Percentiles rank a stretch among this genome's conserved stretches.
Evolutionary conservation across 2,329 filamentous ascomycete genomes (phyloP).

Genomic region (Knufia petricola): DNA sequence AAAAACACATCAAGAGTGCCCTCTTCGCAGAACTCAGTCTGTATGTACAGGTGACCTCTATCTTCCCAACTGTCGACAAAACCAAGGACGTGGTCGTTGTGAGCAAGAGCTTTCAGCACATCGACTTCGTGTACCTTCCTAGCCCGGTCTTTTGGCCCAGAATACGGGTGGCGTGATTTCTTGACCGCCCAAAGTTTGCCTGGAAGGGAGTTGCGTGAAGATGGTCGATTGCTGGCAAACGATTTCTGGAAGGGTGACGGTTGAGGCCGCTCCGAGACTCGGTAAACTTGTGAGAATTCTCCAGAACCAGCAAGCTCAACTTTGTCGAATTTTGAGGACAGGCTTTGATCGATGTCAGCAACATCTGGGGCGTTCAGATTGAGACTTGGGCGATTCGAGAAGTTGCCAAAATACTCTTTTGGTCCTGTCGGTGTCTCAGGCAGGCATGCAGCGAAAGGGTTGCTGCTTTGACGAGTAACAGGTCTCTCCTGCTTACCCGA

Average conservation of each 20-base stretch:
- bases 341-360: conserved; percentile 63
- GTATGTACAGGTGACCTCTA: conserved; percentile 80
- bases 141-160: conserved; percentile 69
- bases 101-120: conserved; percentile 64
- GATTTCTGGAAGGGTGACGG: conserved; percentile 32
- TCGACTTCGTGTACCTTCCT: conserved; percentile 75
- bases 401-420: conserved; percentile 47
- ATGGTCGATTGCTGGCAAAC: conserved; percentile 38
- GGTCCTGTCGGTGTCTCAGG: conserved; percentile 76
- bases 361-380: conserved; percentile 62
- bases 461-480: conserved; percentile 28
- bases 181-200: conserved; percentile 80
- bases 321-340: conserved; percentile 68
- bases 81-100: conserved; percentile 75
- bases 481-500: conserved; percentile 49
- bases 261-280: conserved; percentile 48
- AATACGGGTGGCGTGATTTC: conserved; percentile 73
- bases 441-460: conserved; percentile 36
- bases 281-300: conserved; percentile 89
- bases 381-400: conserved; percentile 53
- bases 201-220: conserved; percentile 46
- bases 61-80: conserved; percentile 84
- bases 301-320: conserved; percentile 74
- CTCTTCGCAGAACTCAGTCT: conserved; percentile 94
- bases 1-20: conserved; percentile 83